A percentile compares a stretch with the other conserved stretches of the same genome.
Evolutionary conservation across 805 yeast genomes (phyloP).

Genomic region (Torulaspora maleeae): DNA sequence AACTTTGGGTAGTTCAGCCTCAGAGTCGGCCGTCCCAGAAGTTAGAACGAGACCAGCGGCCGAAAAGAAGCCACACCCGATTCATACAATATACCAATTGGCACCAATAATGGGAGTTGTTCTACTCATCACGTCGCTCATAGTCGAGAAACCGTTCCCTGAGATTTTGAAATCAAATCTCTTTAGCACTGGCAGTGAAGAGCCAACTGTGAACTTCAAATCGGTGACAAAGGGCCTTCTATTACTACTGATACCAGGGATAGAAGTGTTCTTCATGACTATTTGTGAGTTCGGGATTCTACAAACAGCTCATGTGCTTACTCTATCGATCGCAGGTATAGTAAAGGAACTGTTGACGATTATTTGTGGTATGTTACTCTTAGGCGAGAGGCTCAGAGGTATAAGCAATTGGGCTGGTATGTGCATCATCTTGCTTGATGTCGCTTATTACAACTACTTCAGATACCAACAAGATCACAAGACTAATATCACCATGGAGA

Average conservation of each 20-base stretch:
- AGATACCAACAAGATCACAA: constrained; percentile 37
- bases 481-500: constrained; percentile 6
- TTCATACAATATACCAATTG: constrained; percentile 74
- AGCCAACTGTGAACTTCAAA: constrained; percentile 3
- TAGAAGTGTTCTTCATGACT: constrained; percentile 86
- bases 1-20: background rate
- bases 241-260: constrained; percentile 72
- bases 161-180: constrained; percentile 23
- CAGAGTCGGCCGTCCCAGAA: constrained; percentile 3
- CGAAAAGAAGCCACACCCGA: constrained; percentile 54
- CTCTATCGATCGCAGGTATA: constrained; percentile 86
- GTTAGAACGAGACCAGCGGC: background rate
- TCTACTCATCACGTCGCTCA: constrained; percentile 56
- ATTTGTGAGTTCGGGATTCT: constrained; percentile 79
- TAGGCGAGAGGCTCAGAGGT: constrained; percentile 63
- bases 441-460: constrained; percentile 75
- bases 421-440: constrained; percentile 67
- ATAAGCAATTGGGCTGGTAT: constrained; percentile 69
- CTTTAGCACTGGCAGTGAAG: constrained; percentile 16
- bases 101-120: constrained; percentile 77
- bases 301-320: constrained; percentile 75
- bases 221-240: constrained; percentile 50
- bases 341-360: constrained; percentile 89
- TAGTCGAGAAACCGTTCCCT: constrained; percentile 57
- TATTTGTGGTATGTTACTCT: constrained; percentile 56